A percentile compares a stretch with the other conserved stretches of the same genome.
These are phyloP conservation scores for Metschnikowia hibisci DNA, from an alignment of 805 yeast genomes.

Conservation along the genomic window DNA sequence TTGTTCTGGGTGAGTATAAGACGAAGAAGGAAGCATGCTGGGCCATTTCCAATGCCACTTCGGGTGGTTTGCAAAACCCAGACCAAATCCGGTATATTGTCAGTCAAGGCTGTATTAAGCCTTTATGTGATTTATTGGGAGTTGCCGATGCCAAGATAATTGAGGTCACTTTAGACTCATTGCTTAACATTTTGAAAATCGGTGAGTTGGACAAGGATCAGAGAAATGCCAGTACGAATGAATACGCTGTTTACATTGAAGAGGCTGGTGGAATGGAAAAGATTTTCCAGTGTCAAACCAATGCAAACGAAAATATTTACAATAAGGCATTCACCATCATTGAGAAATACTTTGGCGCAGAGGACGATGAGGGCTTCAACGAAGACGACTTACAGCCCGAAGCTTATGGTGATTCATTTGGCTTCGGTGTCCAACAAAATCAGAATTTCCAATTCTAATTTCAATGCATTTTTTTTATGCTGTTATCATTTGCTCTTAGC, in stretches of 20 bases:
- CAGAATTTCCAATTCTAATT: conserved; percentile 43
- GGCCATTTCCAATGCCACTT: conserved; percentile 97
- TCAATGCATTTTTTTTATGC: background rate
- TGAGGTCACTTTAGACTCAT: conserved; percentile 92
- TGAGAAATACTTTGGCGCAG: conserved; percentile 86
- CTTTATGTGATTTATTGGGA: conserved; percentile 85
- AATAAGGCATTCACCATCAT: conserved; percentile 86
- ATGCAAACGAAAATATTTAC: conserved; percentile 88
- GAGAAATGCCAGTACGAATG: conserved; percentile 64
- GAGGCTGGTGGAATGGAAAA: conserved; percentile 99
- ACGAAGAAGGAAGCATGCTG: conserved; percentile 98
- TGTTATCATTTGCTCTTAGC: background rate
- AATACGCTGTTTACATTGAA: conserved; percentile 87
- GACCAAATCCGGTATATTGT: conserved; percentile 93
- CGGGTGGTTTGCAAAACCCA: conserved; percentile 89
- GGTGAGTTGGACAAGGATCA: conserved; percentile 91
- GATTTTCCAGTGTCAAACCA: conserved; percentile 87
- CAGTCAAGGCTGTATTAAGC: conserved; percentile 93
- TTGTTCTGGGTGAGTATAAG: conserved; percentile 82
- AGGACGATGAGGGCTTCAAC: conserved; percentile 70
- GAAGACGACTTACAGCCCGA: conserved; percentile 67
- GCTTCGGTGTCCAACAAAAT: conserved; percentile 70
- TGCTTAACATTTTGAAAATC: conserved; percentile 88
- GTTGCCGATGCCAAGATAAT: conserved; percentile 88
- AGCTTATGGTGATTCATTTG: conserved; percentile 78